phyloP scores from a whole-genome alignment of 164 flowering plant species.

The Annona squamosa region DNA sequence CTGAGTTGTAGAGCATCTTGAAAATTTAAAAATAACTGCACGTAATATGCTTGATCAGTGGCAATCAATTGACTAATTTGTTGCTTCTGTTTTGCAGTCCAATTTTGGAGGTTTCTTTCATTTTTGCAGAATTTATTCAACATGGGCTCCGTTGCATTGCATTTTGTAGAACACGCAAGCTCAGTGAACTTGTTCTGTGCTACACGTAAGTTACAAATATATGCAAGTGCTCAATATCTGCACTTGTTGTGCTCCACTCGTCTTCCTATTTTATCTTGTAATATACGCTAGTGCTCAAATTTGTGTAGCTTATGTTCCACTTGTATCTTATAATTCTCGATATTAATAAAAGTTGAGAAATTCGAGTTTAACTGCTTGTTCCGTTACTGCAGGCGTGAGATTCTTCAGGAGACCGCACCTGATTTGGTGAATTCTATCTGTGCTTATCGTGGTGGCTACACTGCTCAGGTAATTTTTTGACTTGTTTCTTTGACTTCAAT shows the following conservation, averaged over 20 bases:
- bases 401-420: slow-evolving; percentile 75
- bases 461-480: slow-evolving; percentile 53
- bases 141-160: slow-evolving; percentile 95
- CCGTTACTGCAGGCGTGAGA: slow-evolving; percentile 55
- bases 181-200: slow-evolving; percentile 81
- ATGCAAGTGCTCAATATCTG: neutral
- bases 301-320: too few species aligned
- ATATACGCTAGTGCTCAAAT: too few species aligned
- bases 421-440: slow-evolving; percentile 50
- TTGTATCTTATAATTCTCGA: neutral
- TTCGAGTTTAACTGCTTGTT: neutral
- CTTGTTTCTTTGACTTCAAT: neutral
- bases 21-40: slow-evolving; percentile 1
- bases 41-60: neutral
- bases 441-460: slow-evolving; percentile 87
- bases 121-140: slow-evolving; percentile 95
- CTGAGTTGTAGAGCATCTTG: too few species aligned
- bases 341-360: neutral
- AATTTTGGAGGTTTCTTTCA: slow-evolving; percentile 59
- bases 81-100: slow-evolving; percentile 51
- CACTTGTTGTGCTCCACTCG: neutral
- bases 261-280: neutral
- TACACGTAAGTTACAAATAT: slow-evolving; percentile 57
- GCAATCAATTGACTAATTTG: slow-evolving; percentile 3
- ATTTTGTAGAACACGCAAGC: slow-evolving; percentile 91